These are phyloP conservation scores for Suillus hirtellus DNA, from an alignment of 768 basidiomycete species.

Conservation along the genomic window DNA sequence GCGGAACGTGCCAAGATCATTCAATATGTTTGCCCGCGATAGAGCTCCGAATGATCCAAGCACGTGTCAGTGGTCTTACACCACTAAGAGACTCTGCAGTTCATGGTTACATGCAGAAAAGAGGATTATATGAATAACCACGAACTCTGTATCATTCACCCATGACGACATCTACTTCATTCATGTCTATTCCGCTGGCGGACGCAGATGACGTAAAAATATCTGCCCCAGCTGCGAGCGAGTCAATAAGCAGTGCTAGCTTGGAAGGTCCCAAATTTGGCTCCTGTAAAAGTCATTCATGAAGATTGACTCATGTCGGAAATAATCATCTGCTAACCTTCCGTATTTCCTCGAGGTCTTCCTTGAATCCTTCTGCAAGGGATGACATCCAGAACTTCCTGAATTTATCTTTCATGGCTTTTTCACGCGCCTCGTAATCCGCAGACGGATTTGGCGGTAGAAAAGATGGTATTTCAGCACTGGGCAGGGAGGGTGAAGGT, in stretches of 20 bases:
- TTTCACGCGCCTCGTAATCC: constrained; percentile 45
- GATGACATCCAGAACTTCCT: constrained; percentile 87
- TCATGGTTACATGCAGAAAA: background rate
- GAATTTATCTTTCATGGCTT: constrained; percentile 63
- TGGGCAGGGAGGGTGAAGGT: constrained; percentile 23
- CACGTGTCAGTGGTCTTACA: background rate
- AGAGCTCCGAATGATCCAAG: too few species aligned
- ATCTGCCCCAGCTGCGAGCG: constrained; percentile 76
- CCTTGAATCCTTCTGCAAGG: constrained; percentile 78
- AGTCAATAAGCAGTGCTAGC: constrained; percentile 76
- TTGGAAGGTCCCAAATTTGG: constrained; percentile 68
- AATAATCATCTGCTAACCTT: constrained; percentile 49
- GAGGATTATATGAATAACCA: background rate
- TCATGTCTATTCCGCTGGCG: constrained; percentile 35
- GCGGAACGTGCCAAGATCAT: background rate
- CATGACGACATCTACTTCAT: constrained; percentile 79
- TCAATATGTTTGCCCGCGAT: background rate
- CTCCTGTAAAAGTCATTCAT: constrained; percentile 41
- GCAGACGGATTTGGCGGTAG: constrained; percentile 36
- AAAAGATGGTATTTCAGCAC: constrained; percentile 54
- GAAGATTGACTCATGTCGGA: constrained; percentile 26
- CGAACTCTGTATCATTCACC: constrained; percentile 26
- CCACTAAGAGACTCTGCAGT: background rate
- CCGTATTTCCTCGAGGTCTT: constrained; percentile 81
- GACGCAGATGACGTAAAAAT: constrained; percentile 54